These are phyloP conservation scores for Erucastrum elatum DNA, from an alignment of 345 rosid species.

Conservation along the genomic window DNA sequence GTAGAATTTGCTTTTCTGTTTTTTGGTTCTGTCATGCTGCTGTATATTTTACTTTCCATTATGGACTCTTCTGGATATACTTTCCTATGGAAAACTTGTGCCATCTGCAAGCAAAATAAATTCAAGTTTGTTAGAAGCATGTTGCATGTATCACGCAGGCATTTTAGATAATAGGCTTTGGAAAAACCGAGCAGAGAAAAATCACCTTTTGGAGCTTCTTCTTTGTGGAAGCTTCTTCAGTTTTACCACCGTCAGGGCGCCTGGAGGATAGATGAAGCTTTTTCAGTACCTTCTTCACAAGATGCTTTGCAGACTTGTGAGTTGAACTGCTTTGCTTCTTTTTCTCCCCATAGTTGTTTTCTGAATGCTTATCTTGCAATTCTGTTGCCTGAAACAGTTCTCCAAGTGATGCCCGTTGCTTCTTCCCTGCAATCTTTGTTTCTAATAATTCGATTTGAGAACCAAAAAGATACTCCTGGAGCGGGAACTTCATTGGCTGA, in stretches of 20 bases:
- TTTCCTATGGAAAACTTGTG: slow-evolving; percentile 66
- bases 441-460: slow-evolving; percentile 60
- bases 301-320: slow-evolving; percentile 57
- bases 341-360: slow-evolving; percentile 42
- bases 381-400: slow-evolving; percentile 69
- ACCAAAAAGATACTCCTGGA: slow-evolving; percentile 78
- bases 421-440: slow-evolving; percentile 47
- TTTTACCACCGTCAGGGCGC: slow-evolving; percentile 30
- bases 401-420: slow-evolving; percentile 67
- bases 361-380: slow-evolving; percentile 42
- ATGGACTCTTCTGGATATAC: slow-evolving; percentile 66
- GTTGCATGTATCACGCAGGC: slow-evolving; percentile 3
- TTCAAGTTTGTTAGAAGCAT: slow-evolving; percentile 21
- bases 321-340: slow-evolving; percentile 48
- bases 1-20: slow-evolving; percentile 37
- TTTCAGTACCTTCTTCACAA: slow-evolving; percentile 64
- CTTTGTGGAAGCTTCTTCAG: slow-evolving; percentile 48
- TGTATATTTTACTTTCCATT: slow-evolving; percentile 15
- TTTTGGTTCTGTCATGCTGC: slow-evolving; percentile 35
- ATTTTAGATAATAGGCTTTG: background rate
- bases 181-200: slow-evolving; percentile 18
- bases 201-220: slow-evolving; percentile 70
- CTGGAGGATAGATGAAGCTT: slow-evolving; percentile 53
- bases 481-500: slow-evolving; percentile 55
- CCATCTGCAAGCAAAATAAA: slow-evolving; percentile 55